Base-by-base conservation (phyloP, 495 filamentous ascomycete genomes). In the Margaritispora aquatica region DNA sequence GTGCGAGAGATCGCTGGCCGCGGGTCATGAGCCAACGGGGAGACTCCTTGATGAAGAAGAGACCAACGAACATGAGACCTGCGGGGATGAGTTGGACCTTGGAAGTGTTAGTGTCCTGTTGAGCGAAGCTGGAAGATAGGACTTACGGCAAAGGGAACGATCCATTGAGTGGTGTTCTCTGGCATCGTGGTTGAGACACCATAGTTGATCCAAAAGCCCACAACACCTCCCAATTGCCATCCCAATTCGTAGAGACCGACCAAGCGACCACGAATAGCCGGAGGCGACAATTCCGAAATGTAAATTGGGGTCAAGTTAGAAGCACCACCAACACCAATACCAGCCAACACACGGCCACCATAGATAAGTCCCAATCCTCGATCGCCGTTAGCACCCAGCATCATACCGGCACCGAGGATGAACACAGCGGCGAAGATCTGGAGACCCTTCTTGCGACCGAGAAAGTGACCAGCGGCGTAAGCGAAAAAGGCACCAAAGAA, bases 181-280 rank as follows among this genome's bases (percentile, higher is more conserved):
- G 70, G 63, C 66, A 82, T 72, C 0, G 76, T 80, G 41, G 72
- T 69, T 38, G 69, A 72, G 52, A 82, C 71, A 31, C 79, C 80
- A 61, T 80, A 79, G 63, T 86, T 87, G 64, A 88, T 86, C 83
- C 83, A 88, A 63, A 88, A 89, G 2, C 86, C 86, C n/a, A 87
- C 79, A 23, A 90, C 71, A 15, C 85, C 85, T 49, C 86, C 86
- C 63, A 87, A 76, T 69, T 89, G 87, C 82, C 85, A 88, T 11
- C 85, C 84, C 38, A 88, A 71, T 69, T 89, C 86, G 65, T 87
- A 90, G 24, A 90, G 75, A 63, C 86, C 84, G 52, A 81, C 79
- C 9, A 84, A 70, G 34, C 77, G 67, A 17, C 80, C 80, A 29
- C 80, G 71, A 57, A 84, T 71, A 20, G 80, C 77, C 0, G 80